Evolutionary conservation across 1,284 basidiomycete species (phyloP).

Genomic region (Ustilago vetiveriae): DNA sequence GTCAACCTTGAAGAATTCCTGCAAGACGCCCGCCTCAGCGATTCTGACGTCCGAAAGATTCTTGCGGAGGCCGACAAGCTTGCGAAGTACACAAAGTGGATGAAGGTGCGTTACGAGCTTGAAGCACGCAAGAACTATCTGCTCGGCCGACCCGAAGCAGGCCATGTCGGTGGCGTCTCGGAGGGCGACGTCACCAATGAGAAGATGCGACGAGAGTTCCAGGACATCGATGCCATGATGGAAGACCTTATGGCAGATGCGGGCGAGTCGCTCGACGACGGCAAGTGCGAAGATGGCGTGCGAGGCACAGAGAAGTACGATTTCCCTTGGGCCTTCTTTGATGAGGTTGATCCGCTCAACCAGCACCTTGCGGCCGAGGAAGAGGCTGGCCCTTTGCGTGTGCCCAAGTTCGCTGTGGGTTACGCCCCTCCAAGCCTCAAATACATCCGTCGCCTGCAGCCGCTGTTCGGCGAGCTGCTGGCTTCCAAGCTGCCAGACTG

Average conservation of each 20-base stretch:
- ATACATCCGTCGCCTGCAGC: constrained; percentile 52
- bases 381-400: constrained; percentile 24
- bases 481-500: constrained; percentile 57
- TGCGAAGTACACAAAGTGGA: constrained; percentile 56
- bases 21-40: constrained; percentile 57
- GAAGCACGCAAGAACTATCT: constrained; percentile 61
- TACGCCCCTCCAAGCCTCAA: constrained; percentile 43
- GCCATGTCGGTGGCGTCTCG: constrained; percentile 43
- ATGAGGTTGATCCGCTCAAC: constrained; percentile 56
- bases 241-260: constrained; percentile 51
- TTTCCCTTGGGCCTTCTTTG: constrained; percentile 61
- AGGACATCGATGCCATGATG: constrained; percentile 57
- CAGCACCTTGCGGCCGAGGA: constrained; percentile 37
- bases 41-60: constrained; percentile 57
- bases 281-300: constrained; percentile 49
- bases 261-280: constrained; percentile 54
- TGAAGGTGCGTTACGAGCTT: constrained; percentile 65
- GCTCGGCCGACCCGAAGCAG: constrained; percentile 50
- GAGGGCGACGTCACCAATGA: constrained; percentile 39
- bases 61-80: constrained; percentile 56
- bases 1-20: constrained; percentile 65
- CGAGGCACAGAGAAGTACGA: constrained; percentile 59
- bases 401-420: constrained; percentile 11
- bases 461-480: constrained; percentile 58
- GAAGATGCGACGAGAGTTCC: constrained; percentile 45